Evolutionary conservation across 352 stramenopile species (phyloP).

Genomic region (Stramenopiles sp.): DNA sequence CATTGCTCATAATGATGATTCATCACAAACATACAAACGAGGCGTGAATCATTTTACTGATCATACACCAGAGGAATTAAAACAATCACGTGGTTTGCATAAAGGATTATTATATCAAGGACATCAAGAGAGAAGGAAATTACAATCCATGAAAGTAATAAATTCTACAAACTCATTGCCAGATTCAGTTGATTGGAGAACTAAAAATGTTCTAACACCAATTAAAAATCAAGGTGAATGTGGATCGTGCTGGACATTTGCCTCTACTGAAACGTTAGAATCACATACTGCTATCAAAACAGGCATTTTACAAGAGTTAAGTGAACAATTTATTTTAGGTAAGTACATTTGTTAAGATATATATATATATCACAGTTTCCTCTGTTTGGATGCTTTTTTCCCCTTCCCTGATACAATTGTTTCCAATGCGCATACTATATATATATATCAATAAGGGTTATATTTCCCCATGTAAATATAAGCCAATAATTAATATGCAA

Average conservation of each 20-base stretch:
- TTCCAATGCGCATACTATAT: no score
- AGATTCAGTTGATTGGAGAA: slow-evolving; percentile 31
- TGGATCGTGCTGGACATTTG: slow-evolving; percentile 44
- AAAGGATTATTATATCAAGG: no score
- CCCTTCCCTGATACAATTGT: no score
- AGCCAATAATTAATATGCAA: no score
- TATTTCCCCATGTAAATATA: no score
- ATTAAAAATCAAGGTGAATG: slow-evolving; percentile 39
- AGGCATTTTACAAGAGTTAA: slow-evolving; percentile 27
- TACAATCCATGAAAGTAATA: neutral
- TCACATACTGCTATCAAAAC: slow-evolving; percentile 32
- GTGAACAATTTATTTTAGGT: no score
- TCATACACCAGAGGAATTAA: neutral
- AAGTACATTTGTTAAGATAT: no score
- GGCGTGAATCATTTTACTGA: slow-evolving; percentile 4
- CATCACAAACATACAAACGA: neutral
- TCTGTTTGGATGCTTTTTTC: no score
- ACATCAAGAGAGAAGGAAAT: neutral
- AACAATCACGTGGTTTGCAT: neutral
- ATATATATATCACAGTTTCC: no score
- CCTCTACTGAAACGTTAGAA: slow-evolving; percentile 30
- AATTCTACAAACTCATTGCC: slow-evolving; percentile 22
- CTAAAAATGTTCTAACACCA: slow-evolving; percentile 25
- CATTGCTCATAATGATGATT: neutral
- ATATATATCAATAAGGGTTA: no score